phyloP scores from a whole-genome alignment of 805 yeast genomes.

The Wickerhamomyces silvicola region DNA sequence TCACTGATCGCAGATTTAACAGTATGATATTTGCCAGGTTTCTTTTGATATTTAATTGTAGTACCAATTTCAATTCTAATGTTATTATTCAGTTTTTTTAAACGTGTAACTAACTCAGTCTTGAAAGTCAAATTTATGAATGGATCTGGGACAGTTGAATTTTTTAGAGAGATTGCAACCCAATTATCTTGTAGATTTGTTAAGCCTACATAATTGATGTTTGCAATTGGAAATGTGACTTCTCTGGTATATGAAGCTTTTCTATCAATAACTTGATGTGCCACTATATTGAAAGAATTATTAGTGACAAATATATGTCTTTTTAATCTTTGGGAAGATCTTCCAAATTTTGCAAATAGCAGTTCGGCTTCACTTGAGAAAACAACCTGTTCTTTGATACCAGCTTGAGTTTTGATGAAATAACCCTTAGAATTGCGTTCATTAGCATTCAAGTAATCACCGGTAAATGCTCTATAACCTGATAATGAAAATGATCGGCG shows the following conservation, averaged over 20 bases:
- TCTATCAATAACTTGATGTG: slow-evolving; percentile 62
- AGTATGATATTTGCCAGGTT: slow-evolving; percentile 72
- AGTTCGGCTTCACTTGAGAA: slow-evolving; percentile 83
- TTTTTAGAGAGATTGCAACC: slow-evolving; percentile 51
- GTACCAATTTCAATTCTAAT: slow-evolving; percentile 62
- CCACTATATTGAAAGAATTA: slow-evolving; percentile 57
- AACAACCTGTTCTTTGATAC: slow-evolving; percentile 61
- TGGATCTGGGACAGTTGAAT: slow-evolving; percentile 58
- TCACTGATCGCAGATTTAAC: slow-evolving; percentile 64
- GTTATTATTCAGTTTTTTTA: slow-evolving; percentile 54
- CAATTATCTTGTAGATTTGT: slow-evolving; percentile 87
- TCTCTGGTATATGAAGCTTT: slow-evolving; percentile 58
- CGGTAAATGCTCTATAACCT: slow-evolving; percentile 85
- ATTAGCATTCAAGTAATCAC: slow-evolving; percentile 90
- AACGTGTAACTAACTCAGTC: slow-evolving; percentile 77
- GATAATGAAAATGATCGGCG: slow-evolving; percentile 83
- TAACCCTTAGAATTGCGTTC: slow-evolving; percentile 71
- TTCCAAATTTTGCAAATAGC: slow-evolving; percentile 80
- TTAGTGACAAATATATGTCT: slow-evolving; percentile 68
- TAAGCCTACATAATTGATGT: slow-evolving; percentile 57
- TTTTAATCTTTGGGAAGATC: slow-evolving; percentile 76
- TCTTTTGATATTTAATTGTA: slow-evolving; percentile 78
- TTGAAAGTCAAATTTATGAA: slow-evolving; percentile 78
- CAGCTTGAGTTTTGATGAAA: slow-evolving; percentile 61
- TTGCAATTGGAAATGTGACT: slow-evolving; percentile 49